Evolutionary conservation across 768 basidiomycete genomes (phyloP), one percentile per base, ranked within the genome.

Genomic region (Tulasnella sp.): DNA sequence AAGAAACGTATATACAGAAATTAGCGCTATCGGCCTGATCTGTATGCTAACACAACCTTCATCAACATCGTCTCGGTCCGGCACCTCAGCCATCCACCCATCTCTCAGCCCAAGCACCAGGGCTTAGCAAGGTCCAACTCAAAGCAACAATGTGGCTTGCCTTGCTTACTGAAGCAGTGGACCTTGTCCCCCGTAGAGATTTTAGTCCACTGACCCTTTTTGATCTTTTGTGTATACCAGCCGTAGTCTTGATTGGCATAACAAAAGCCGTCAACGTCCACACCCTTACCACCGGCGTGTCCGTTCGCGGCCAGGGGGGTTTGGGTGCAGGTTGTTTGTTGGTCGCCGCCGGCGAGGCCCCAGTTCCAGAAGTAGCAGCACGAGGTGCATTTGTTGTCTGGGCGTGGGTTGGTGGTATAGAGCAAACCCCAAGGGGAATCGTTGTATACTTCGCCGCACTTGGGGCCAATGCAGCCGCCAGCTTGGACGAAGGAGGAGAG

Each of bases 281-380:
- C 54, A 54, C 24, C 24, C 12, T 3, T n/a, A n/a, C 54, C 24
- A 14, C 54, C 24, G 54, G 54, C 24, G 54, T 6, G 0, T 8
- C 9, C 6, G 22, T 12, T 12, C 24, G 54, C 2, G 54, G 7
- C 24, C 24, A 54, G 54, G 54, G 54, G 24, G 8, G 1, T 6
- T 54, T 54, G 54, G 54, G 24, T 54, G 54, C 54, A 54, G 54
- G 54, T n/a, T 7, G 54, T 54, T n/a, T 54, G 24, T 54, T n/a
- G 54, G 48, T 11, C 48, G 24, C 54, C 24, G 8, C 6, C 12
- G 54, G 5, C 6, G n/a, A 22, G 22, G 6, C 11, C 12, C 54
- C 54, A 54, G 54, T 54, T 54, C 54, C 54, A 54, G 54, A 54
- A 54, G 54, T 24, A 54, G 54, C 54, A 54, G 54, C 54, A 54